Evolutionary conservation across 345 rosid species (phyloP).

Genomic region (Pelargonium nanum): DNA sequence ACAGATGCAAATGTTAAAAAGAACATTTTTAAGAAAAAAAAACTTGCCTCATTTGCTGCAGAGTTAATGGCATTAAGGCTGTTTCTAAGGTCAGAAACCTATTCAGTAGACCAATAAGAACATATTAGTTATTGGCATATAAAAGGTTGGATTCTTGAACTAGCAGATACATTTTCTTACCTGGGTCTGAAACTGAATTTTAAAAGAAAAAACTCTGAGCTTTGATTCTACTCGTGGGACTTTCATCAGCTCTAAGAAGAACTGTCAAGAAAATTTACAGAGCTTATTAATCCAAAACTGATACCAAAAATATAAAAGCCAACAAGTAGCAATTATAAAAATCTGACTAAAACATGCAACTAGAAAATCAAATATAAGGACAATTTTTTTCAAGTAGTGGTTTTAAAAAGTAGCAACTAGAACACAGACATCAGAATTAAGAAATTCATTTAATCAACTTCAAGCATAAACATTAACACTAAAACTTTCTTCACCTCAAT

Average conservation of each 20-base stretch:
- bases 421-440: no score
- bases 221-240: slow-evolving; percentile 85
- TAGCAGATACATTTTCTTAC: slow-evolving; percentile 25
- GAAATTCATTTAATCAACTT: no score
- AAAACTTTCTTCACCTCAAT: no score
- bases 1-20: not conserved
- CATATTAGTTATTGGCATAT: slow-evolving; percentile 13
- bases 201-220: slow-evolving; percentile 88
- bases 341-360: not conserved
- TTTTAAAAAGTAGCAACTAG: no score
- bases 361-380: no score
- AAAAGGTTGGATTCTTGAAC: slow-evolving; percentile 3
- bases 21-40: not conserved
- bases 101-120: slow-evolving; percentile 7
- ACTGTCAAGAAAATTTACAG: slow-evolving; percentile 38
- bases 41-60: slow-evolving; percentile 68
- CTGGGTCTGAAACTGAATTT: slow-evolving; percentile 76
- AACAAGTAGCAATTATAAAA: not conserved
- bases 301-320: slow-evolving; percentile 9
- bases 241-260: slow-evolving; percentile 83
- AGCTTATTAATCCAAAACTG: slow-evolving; percentile 9
- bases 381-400: no score
- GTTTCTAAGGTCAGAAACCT: slow-evolving; percentile 75
- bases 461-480: no score
- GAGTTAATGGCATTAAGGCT: slow-evolving; percentile 68